phyloP scores from a whole-genome alignment of 2,329 filamentous ascomycete species.

The Colletotrichum navitas region DNA sequence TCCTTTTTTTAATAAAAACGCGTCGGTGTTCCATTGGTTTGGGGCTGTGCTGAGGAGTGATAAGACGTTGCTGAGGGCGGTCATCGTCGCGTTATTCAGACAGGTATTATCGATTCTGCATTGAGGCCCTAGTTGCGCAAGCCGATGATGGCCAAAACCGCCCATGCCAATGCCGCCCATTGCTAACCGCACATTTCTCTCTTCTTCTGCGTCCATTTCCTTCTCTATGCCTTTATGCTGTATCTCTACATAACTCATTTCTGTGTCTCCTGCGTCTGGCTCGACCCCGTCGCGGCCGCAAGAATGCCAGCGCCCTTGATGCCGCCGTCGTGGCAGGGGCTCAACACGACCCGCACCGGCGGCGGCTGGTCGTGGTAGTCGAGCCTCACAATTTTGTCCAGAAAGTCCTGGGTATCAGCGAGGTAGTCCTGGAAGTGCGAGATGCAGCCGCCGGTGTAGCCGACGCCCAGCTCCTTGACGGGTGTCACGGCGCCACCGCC shows the following conservation, averaged over 20 bases:
- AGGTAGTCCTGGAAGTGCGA: slow-evolving; percentile 83
- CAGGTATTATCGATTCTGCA: background rate
- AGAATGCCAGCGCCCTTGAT: slow-evolving; percentile 73
- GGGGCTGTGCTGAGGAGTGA: background rate
- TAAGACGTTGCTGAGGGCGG: background rate
- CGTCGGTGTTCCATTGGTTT: background rate
- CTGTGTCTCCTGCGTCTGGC: slow-evolving; percentile 41
- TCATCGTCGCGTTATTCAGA: background rate
- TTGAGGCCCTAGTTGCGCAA: background rate
- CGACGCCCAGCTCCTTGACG: slow-evolving; percentile 74
- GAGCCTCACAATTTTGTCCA: slow-evolving; percentile 65
- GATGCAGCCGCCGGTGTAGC: slow-evolving; percentile 85
- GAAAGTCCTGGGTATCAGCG: slow-evolving; percentile 75
- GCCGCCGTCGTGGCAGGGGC: slow-evolving; percentile 71
- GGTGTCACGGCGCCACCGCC: slow-evolving; percentile 47
- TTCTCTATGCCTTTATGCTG: background rate
- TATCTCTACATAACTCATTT: background rate
- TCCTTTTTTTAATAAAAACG: too few relatives aligned
- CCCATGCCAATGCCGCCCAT: background rate
- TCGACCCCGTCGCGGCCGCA: slow-evolving; percentile 60
- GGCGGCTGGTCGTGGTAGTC: slow-evolving; percentile 52
- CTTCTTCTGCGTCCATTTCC: background rate
- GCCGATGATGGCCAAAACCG: background rate
- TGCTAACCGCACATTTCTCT: background rate
- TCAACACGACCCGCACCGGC: slow-evolving; percentile 61